A percentile compares a stretch with the other conserved stretches of the same genome.
Conservation (phyloP, 2,329 filamentous ascomycete species). For the Rachicladosporium sp. region DNA sequence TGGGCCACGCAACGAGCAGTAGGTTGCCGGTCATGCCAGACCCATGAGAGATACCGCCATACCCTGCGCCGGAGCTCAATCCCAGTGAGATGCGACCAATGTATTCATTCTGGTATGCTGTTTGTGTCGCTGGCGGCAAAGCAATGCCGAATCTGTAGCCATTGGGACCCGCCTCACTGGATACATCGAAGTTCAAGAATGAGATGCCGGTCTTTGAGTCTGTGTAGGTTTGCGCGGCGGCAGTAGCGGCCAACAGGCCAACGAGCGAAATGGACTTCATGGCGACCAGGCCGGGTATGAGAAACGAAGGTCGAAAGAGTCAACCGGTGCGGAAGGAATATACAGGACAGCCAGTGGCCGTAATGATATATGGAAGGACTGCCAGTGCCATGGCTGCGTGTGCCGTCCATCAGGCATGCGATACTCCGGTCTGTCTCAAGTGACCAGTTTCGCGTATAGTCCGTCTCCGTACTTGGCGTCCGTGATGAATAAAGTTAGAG, state of each 20-base stretch:
- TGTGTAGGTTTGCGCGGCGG: slow-evolving; percentile 10
- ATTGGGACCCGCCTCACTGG: slow-evolving; percentile 28
- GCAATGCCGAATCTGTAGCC: slow-evolving; percentile 44
- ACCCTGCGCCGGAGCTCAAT: slow-evolving; percentile 36
- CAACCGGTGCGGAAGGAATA: too few relatives aligned
- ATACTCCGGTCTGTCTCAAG: too few relatives aligned
- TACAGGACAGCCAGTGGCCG: too few relatives aligned
- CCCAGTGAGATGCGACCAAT: slow-evolving; percentile 44
- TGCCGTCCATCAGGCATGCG: too few relatives aligned
- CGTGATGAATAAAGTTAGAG: too few relatives aligned
- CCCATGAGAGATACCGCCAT: slow-evolving; percentile 47
- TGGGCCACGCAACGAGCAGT: slow-evolving; percentile 47
- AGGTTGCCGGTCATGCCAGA: slow-evolving; percentile 47
- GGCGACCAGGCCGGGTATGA: too few relatives aligned
- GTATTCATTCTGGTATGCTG: slow-evolving; percentile 38
- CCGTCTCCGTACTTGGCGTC: too few relatives aligned
- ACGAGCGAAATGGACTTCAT: slow-evolving; percentile 1
- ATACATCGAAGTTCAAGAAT: slow-evolving; percentile 40
- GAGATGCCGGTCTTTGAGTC: slow-evolving; percentile 36
- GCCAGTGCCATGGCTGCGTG: too few relatives aligned
- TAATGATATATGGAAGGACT: too few relatives aligned
- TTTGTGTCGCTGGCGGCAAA: slow-evolving; percentile 35
- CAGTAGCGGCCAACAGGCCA: slow-evolving; percentile 3
- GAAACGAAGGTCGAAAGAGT: too few relatives aligned
- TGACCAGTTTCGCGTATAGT: too few relatives aligned